phyloP scores from a whole-genome alignment of 139 green algal genomes.

The Bryopsis sp. region DNA sequence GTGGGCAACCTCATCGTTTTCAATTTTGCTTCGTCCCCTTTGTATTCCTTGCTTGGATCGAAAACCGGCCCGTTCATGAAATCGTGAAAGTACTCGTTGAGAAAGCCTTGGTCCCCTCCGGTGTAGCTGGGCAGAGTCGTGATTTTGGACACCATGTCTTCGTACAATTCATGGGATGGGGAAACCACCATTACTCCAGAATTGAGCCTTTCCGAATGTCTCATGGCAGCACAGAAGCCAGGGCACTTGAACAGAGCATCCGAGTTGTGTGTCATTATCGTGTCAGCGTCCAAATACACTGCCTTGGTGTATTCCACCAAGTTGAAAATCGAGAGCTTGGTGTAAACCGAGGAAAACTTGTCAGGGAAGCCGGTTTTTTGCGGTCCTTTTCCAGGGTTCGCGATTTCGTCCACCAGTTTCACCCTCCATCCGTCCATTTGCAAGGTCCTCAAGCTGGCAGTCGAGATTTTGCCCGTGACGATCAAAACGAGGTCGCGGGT shows the following conservation, averaged over 20 bases:
- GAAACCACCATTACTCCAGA: conserved; percentile 56
- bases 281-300: conserved; percentile 68
- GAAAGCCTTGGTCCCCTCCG: conserved; percentile 59
- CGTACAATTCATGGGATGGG: conserved; percentile 34
- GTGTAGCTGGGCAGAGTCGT: conserved; percentile 51
- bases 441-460: conserved; percentile 24
- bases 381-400: conserved; percentile 42
- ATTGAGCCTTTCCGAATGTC: conserved; percentile 68
- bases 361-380: conserved; percentile 30
- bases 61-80: conserved; percentile 54
- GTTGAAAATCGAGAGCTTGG: conserved; percentile 66
- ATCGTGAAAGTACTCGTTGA: conserved; percentile 57
- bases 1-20: conserved; percentile 46
- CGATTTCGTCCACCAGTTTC: conserved; percentile 27
- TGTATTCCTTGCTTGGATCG: conserved; percentile 35
- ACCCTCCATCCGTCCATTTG: conserved; percentile 45
- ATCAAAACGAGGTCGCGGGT: conserved; percentile 43
- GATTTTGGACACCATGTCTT: conserved; percentile 57
- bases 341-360: conserved; percentile 66
- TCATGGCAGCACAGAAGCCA: conserved; percentile 58
- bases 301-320: conserved; percentile 58
- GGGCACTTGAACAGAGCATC: conserved; percentile 60
- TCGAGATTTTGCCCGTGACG: conserved; percentile 30
- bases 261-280: conserved; percentile 44
- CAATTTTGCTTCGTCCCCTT: too few species aligned